Evolutionary conservation across 2,329 filamentous ascomycete species (phyloP).

Genomic region (Colletotrichum siamense): DNA sequence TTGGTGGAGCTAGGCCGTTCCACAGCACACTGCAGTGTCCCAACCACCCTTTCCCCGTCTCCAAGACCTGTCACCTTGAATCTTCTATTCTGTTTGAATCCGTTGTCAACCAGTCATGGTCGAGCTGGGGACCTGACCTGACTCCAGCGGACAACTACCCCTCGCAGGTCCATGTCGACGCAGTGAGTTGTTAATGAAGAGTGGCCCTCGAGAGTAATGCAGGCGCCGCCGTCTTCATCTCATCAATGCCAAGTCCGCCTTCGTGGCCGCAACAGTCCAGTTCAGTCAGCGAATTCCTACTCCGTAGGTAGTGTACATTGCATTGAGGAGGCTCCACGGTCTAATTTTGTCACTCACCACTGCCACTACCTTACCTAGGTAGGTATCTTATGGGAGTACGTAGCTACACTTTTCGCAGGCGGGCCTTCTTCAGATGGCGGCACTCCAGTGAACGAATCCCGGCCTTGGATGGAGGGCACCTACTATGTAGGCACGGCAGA

Average conservation of each 20-base stretch:
- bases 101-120: neutral
- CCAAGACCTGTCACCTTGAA: slow-evolving; percentile 6
- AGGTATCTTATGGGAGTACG: no score
- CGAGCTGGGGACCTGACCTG: neutral
- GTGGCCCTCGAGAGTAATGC: neutral
- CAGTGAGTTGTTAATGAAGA: neutral
- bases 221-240: neutral
- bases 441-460: neutral
- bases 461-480: neutral
- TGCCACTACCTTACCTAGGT: neutral
- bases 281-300: neutral
- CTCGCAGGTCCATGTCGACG: neutral
- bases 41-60: slow-evolving; percentile 5
- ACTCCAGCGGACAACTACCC: neutral
- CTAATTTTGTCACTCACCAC: neutral
- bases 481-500: no score
- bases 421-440: slow-evolving; percentile 8
- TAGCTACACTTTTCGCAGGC: neutral
- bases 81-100: neutral
- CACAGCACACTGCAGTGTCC: neutral
- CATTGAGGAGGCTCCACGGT: slow-evolving; percentile 1
- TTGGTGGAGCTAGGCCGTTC: neutral
- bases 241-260: neutral
- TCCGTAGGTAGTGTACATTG: neutral
- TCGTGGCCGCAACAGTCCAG: neutral